A percentile compares a stretch with the other conserved stretches of the same genome.
phyloP scores from a whole-genome alignment of 2,329 filamentous ascomycete species.

The Periconia digitata region DNA sequence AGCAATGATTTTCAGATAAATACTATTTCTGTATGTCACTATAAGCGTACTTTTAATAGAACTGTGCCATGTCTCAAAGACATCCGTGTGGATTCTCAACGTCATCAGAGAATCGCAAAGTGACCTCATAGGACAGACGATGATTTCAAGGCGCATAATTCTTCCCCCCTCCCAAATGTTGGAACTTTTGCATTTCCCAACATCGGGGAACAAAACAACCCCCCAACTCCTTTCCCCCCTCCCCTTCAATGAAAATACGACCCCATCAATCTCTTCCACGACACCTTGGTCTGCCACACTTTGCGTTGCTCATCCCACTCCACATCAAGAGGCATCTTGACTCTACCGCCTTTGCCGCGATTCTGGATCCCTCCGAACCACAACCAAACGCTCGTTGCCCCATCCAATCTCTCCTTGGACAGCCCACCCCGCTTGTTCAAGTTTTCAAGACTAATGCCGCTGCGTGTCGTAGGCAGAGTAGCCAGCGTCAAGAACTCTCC shows the following conservation, averaged over 20 bases:
- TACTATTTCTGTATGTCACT: too few relatives aligned
- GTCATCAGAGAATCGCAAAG: too few relatives aligned
- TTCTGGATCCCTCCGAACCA: constrained; percentile 13
- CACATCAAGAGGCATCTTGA: constrained; percentile 12
- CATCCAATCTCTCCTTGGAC: constrained; percentile 17
- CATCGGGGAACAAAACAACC: too few relatives aligned
- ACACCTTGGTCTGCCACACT: constrained; percentile 21
- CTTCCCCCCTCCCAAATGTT: too few relatives aligned
- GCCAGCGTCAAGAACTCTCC: not conserved
- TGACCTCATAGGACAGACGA: too few relatives aligned
- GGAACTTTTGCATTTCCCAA: constrained; percentile 18
- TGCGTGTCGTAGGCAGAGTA: not conserved
- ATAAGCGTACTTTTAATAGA: too few relatives aligned
- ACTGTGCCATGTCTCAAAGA: too few relatives aligned
- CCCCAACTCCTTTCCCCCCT: constrained; percentile 5
- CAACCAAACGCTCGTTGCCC: constrained; percentile 16
- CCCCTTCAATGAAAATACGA: constrained; percentile 17
- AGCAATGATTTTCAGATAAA: too few relatives aligned
- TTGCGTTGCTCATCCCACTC: constrained; percentile 19
- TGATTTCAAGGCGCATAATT: too few relatives aligned
- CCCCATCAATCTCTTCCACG: constrained; percentile 21
- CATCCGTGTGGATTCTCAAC: too few relatives aligned
- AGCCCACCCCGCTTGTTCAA: constrained; percentile 5
- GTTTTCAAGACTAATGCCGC: not conserved
- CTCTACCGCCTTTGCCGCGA: constrained; percentile 11